A percentile compares a stretch with the other conserved stretches of the same genome.
These are phyloP conservation scores for Dissoconium aciculare DNA, from an alignment of 2,329 filamentous ascomycete genomes.

Conservation along the genomic window DNA sequence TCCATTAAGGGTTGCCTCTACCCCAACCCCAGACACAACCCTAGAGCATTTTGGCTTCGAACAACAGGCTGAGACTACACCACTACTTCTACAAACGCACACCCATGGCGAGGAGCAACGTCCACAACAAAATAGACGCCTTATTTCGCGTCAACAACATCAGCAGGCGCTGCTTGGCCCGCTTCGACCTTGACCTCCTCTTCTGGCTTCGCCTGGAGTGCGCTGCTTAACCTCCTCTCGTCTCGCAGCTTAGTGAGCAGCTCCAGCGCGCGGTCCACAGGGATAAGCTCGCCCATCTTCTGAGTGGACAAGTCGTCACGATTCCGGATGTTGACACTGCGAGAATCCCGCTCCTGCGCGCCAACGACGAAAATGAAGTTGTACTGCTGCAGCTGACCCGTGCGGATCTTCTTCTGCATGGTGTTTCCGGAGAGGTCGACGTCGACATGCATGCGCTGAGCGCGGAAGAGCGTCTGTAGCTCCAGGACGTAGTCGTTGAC, in stretches of 20 bases:
- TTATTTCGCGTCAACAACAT: too few species aligned
- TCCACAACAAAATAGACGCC: too few species aligned
- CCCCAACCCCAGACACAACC: too few species aligned
- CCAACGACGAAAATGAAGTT: constrained; percentile 68
- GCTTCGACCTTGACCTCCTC: not conserved
- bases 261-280: constrained; percentile 42
- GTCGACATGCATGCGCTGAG: constrained; percentile 53
- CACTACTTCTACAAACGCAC: too few species aligned
- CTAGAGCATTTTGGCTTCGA: too few species aligned
- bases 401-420: constrained; percentile 80
- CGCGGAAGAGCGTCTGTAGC: constrained; percentile 52
- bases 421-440: constrained; percentile 62
- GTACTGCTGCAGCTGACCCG: constrained; percentile 64
- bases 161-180: not conserved
- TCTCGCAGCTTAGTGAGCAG: constrained; percentile 36
- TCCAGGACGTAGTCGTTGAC: constrained; percentile 62
- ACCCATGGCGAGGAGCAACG: too few species aligned
- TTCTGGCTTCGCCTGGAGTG: constrained; percentile 7
- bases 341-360: constrained; percentile 43
- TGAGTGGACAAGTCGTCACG: constrained; percentile 48
- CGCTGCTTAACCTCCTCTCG: constrained; percentile 25
- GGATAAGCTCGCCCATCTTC: constrained; percentile 46
- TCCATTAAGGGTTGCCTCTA: too few species aligned
- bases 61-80: too few species aligned
- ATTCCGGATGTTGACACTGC: constrained; percentile 49